These are phyloP conservation scores for Yarrowia hollandica DNA, from an alignment of 805 yeast species.

Conservation along the genomic window DNA sequence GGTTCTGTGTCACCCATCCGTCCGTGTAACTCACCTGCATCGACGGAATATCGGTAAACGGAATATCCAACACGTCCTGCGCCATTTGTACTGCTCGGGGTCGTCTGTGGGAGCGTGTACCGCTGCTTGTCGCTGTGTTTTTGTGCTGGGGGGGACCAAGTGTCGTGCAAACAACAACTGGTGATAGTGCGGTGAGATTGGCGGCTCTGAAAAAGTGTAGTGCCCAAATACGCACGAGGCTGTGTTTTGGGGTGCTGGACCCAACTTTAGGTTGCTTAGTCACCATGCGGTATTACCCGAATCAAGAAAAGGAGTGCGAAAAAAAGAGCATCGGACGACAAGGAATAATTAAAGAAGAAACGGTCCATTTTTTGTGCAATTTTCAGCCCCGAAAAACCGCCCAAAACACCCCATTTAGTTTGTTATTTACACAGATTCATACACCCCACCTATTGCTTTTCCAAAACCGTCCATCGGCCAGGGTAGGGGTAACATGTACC, in stretches of 20 bases:
- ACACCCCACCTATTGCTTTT: too few relatives aligned
- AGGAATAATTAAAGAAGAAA: too few relatives aligned
- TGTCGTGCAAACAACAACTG: constrained; percentile 26
- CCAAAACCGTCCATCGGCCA: too few relatives aligned
- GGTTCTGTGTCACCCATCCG: background rate
- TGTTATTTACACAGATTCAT: too few relatives aligned
- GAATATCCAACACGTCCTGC: constrained; percentile 28
- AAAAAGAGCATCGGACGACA: too few relatives aligned
- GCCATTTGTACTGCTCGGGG: constrained; percentile 21
- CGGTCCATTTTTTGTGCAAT: too few relatives aligned
- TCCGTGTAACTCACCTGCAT: constrained; percentile 23
- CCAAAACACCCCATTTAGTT: too few relatives aligned
- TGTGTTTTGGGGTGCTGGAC: constrained; percentile 17
- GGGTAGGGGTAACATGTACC: too few relatives aligned
- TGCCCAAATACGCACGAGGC: constrained; percentile 21
- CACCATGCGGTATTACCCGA: constrained; percentile 15
- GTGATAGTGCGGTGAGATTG: background rate
- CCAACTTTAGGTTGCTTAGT: constrained; percentile 23
- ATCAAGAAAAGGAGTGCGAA: too few relatives aligned
- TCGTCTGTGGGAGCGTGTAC: background rate
- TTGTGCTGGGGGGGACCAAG: constrained; percentile 3
- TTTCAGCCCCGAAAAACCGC: too few relatives aligned
- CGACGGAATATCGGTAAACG: constrained; percentile 29
- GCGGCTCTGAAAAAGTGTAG: constrained; percentile 23
- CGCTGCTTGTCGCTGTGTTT: background rate